Base-by-base conservation (phyloP, 2,329 filamentous ascomycete species). In the Pseudodiploospora longispora region DNA sequence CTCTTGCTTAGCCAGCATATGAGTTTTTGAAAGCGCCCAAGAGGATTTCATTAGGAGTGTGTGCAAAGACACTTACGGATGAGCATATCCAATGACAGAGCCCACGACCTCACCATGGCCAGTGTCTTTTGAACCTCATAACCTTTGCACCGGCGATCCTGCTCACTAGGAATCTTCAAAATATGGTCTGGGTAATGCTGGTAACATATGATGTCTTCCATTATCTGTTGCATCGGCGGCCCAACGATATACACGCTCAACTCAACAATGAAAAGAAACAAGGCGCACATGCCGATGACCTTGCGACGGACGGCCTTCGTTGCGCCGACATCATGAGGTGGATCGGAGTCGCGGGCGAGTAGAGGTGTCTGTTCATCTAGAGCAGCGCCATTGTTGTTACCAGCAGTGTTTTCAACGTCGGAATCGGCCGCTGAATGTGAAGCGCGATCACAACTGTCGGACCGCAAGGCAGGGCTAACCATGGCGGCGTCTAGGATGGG, bases 151-250 rank as follows among this genome's bases (percentile, higher is more conserved):
- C 65, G 60, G 37, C 61, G 54, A 44, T 76, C 72, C 2, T 59
- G 41, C 54, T 59, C 48, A 3, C 41, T 53, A 37, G 47, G 42
- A 38, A 49, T 52, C 30, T 50, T 51, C 1, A 66, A 56, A 27
- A 62, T 52, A 37, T 67, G 58, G 2, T 66, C 59, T 5, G 71
- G 67, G 50, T 70, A 73, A 48, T 70, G 65, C 10, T 64, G 53
- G 27, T 70, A 69, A 56, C 77, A 80, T 37, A 77, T 68, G 38
- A 78, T 67, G 41, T 68, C 64, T 54, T 81, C 76, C 50, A 74
- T 67, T 41, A 79, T 66, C 42, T 71, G 69, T 40, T 68, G 71
- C 37, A 60, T 55, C 1, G 76, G 71, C 4, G 73, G 64, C 19
- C 43, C 64, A 49, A 57, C 62, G 43, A 60, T 55, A 44, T 53